Evolutionary conservation across 192 early-diverging fungal species (phyloP).

Genomic region (Thamnidium elegans): DNA sequence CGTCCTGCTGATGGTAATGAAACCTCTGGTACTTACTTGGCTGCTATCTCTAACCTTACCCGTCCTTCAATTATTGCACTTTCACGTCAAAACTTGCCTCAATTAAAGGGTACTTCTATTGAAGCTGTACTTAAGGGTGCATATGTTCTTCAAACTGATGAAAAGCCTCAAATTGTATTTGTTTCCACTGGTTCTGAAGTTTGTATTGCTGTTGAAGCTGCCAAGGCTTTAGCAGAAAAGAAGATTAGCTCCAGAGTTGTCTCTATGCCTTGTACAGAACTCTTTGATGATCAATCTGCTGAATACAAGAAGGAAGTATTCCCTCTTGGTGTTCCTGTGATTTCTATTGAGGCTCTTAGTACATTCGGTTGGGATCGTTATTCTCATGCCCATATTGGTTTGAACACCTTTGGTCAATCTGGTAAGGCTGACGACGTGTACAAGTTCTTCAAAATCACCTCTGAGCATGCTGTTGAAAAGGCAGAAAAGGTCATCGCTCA

Average conservation of each 20-base stretch:
- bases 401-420: slow-evolving; percentile 87
- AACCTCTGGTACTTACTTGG: slow-evolving; percentile 81
- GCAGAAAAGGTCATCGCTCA: slow-evolving; percentile 71
- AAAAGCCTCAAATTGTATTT: slow-evolving; percentile 61
- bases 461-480: slow-evolving; percentile 68
- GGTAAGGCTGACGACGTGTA: slow-evolving; percentile 79
- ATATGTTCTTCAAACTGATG: slow-evolving; percentile 71
- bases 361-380: slow-evolving; percentile 91
- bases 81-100: slow-evolving; percentile 92
- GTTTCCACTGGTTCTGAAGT: slow-evolving; percentile 91
- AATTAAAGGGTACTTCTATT: slow-evolving; percentile 77
- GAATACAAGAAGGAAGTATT: slow-evolving; percentile 85
- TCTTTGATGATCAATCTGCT: slow-evolving; percentile 81
- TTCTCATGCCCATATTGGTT: slow-evolving; percentile 83
- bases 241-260: slow-evolving; percentile 76
- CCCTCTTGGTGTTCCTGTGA: slow-evolving; percentile 71
- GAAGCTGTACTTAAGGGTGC: slow-evolving; percentile 83
- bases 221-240: slow-evolving; percentile 62
- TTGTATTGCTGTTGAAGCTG: slow-evolving; percentile 81
- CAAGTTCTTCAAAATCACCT: slow-evolving; percentile 77
- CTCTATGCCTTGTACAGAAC: slow-evolving; percentile 88
- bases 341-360: slow-evolving; percentile 84
- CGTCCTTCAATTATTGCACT: slow-evolving; percentile 83
- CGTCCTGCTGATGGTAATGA: slow-evolving; percentile 96
- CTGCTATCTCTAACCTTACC: slow-evolving; percentile 64